Conservation (phyloP, 2,329 filamentous ascomycete species). For the Aspergillus melleus region DNA sequence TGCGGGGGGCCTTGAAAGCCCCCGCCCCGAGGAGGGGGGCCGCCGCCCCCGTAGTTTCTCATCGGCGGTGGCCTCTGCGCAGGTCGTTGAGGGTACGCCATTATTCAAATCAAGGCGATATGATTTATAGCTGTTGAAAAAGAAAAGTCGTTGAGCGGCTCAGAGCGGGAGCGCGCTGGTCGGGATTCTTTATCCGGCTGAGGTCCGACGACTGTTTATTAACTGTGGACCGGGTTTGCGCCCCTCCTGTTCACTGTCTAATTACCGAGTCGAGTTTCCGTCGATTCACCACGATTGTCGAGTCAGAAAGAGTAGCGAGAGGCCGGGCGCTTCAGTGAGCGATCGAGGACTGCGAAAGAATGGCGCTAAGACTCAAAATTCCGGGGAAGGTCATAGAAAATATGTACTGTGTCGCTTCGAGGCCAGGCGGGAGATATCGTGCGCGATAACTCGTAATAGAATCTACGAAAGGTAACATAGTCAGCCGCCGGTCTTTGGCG, state of each 20-base stretch:
- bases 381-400: constrained; percentile 1
- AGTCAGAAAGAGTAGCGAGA: background rate
- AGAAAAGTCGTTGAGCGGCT: background rate
- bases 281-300: background rate
- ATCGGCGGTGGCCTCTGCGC: constrained; percentile 35
- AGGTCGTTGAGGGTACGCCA: constrained; percentile 40
- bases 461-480: constrained; percentile 6
- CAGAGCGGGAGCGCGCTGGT: background rate
- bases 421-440: background rate
- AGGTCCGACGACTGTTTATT: background rate
- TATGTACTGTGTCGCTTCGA: constrained; percentile 1
- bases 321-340: background rate
- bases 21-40: constrained; percentile 22
- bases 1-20: constrained; percentile 24
- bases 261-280: background rate
- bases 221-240: background rate
- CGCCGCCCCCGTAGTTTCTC: constrained; percentile 31
- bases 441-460: background rate
- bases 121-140: background rate
- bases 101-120: constrained; percentile 14
- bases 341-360: constrained; percentile 1
- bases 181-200: background rate
- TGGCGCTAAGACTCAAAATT: background rate
- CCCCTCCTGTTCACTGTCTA: constrained; percentile 3
- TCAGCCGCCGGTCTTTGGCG: constrained; percentile 12